phyloP scores from a whole-genome alignment of 495 filamentous ascomycete genomes.

The Aspergillus sparsus region DNA sequence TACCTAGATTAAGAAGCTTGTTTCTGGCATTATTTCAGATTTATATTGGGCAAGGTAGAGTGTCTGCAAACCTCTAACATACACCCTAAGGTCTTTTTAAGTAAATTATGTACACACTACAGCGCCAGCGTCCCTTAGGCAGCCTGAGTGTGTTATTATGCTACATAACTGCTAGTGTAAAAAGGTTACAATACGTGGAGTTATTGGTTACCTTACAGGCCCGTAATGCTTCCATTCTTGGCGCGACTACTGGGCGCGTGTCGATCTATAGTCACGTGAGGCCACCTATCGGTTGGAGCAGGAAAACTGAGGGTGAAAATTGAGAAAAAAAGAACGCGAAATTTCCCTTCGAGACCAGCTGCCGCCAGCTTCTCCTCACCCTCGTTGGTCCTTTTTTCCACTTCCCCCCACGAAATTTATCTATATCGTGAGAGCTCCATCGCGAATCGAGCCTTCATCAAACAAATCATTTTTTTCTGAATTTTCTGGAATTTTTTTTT shows the following conservation, averaged over 20 bases:
- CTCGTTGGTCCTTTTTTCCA: constrained; percentile 11
- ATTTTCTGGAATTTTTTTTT: constrained; percentile 4
- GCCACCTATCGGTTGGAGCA: not conserved
- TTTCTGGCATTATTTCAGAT: too few relatives aligned
- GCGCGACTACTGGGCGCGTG: constrained; percentile 1
- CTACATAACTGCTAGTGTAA: constrained; percentile 19
- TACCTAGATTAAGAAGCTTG: too few relatives aligned
- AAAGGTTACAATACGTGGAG: constrained; percentile 15
- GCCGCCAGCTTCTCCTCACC: constrained; percentile 15
- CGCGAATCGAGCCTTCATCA: not conserved
- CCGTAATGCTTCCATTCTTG: constrained; percentile 11
- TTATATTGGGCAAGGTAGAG: too few relatives aligned
- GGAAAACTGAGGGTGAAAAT: constrained; percentile 4
- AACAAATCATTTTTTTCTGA: constrained; percentile 13
- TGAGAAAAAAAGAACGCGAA: constrained; percentile 12
- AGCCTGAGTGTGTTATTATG: constrained; percentile 20
- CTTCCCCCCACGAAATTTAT: constrained; percentile 11
- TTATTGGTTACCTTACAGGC: constrained; percentile 13
- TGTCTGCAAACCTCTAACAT: too few relatives aligned
- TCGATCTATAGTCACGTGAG: constrained; percentile 18
- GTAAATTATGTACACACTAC: not conserved
- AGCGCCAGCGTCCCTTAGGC: constrained; percentile 8
- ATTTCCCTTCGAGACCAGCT: constrained; percentile 15
- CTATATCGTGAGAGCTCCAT: not conserved
- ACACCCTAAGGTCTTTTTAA: too few relatives aligned